Percentiles rank a stretch among this genome's conserved stretches.
Conservation (phyloP, 805 yeast genomes). For the Brettanomyces custersianus region DNA sequence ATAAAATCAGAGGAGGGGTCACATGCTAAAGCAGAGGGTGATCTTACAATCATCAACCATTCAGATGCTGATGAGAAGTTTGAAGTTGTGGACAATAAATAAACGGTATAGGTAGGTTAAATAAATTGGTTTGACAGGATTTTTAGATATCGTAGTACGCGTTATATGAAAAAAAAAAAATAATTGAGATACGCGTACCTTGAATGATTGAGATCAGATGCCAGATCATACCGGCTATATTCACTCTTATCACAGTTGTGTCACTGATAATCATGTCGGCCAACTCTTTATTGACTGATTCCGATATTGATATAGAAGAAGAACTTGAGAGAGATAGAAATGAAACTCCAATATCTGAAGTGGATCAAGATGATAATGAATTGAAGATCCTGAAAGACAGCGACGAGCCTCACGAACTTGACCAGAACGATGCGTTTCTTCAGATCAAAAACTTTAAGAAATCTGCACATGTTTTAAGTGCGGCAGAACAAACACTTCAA, state of each 20-base stretch:
- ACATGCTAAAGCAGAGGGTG: constrained; percentile 5
- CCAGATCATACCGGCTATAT: no score
- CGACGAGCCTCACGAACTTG: background rate
- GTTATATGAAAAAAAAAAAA: no score
- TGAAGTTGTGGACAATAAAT: constrained; percentile 14
- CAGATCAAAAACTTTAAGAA: constrained; percentile 4
- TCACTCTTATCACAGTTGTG: no score
- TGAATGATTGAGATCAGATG: no score
- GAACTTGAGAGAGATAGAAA: constrained; percentile 14
- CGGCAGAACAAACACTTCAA: constrained; percentile 33
- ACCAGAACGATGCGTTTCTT: background rate
- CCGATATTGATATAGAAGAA: constrained; percentile 18
- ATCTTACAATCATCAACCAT: constrained; percentile 14
- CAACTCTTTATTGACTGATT: no score
- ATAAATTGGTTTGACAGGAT: no score
- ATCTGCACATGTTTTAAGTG: constrained; percentile 6
- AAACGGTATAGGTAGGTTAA: constrained; percentile 2
- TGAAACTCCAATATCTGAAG: constrained; percentile 12
- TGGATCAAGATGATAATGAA: constrained; percentile 5
- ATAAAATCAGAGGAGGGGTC: background rate
- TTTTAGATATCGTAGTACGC: no score
- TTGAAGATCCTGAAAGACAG: background rate
- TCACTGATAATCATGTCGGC: no score
- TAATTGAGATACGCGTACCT: no score
- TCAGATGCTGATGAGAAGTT: constrained; percentile 17